These are phyloP conservation scores for Pholiota adiposa DNA, from an alignment of 1,284 basidiomycete species.

Conservation along the genomic window DNA sequence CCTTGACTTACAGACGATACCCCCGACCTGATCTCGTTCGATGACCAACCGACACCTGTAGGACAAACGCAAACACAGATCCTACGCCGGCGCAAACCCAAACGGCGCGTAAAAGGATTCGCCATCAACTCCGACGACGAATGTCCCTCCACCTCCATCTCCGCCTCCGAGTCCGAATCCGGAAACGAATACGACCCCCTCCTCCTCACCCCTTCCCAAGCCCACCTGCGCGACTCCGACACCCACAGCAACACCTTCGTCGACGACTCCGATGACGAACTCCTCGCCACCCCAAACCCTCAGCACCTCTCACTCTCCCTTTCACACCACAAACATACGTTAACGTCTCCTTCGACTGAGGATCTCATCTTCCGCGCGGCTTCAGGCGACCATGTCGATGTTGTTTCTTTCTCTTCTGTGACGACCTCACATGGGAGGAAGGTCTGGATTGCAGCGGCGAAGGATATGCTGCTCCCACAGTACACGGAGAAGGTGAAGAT, in stretches of 20 bases:
- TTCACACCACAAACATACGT: not conserved
- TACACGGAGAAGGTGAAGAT: slow-evolving; percentile 45
- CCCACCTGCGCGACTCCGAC: slow-evolving; percentile 24
- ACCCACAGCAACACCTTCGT: slow-evolving; percentile 15
- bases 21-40: not conserved
- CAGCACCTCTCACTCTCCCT: not conserved
- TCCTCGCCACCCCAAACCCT: not conserved
- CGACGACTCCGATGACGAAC: not conserved
- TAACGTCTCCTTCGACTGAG: not conserved
- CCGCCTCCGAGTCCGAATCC: slow-evolving; percentile 20
- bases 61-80: not conserved
- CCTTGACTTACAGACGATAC: not conserved
- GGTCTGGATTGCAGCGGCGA: slow-evolving; percentile 25
- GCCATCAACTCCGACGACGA: slow-evolving; percentile 34
- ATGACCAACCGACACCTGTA: not conserved
- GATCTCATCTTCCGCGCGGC: slow-evolving; percentile 11
- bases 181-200: slow-evolving; percentile 13
- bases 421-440: not conserved
- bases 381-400: slow-evolving; percentile 1
- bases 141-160: slow-evolving; percentile 20
- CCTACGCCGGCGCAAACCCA: slow-evolving; percentile 8
- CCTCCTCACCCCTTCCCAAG: slow-evolving; percentile 1
- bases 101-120: slow-evolving; percentile 29
- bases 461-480: slow-evolving; percentile 37
- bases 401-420: slow-evolving; percentile 10